Percentiles rank a stretch among this genome's conserved stretches.
Conservation (phyloP, 331 rosid species). For the Phaseolus coccineus region DNA sequence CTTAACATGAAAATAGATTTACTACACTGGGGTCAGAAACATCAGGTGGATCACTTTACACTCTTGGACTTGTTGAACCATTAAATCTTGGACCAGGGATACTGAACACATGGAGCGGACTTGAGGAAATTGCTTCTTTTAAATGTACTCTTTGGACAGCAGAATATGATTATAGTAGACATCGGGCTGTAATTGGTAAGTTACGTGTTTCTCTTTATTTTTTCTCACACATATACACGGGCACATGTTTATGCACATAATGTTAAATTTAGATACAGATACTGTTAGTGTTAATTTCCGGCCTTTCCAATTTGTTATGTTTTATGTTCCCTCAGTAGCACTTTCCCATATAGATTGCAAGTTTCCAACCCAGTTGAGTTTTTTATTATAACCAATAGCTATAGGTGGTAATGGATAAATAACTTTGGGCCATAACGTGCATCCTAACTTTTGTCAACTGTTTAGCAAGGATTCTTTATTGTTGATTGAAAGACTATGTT, state of each 20-base stretch:
- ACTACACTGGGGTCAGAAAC: conserved; percentile 80
- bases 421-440: conserved; percentile 3
- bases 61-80: conserved; percentile 65
- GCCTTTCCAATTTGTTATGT: conserved; percentile 20
- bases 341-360: neutral
- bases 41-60: conserved; percentile 71
- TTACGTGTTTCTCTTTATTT: conserved; percentile 33
- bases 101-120: conserved; percentile 54
- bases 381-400: conserved; percentile 27
- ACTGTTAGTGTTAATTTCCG: neutral
- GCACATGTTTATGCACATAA: conserved; percentile 25
- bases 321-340: conserved; percentile 18
- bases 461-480: conserved; percentile 32
- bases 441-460: conserved; percentile 21
- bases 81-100: conserved; percentile 57
- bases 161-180: conserved; percentile 67
- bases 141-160: conserved; percentile 83
- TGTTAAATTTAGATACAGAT: conserved; percentile 19
- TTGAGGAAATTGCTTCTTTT: conserved; percentile 65
- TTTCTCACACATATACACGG: neutral
- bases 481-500: conserved; percentile 7
- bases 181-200: conserved; percentile 77
- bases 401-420: conserved; percentile 5
- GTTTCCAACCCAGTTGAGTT: conserved; percentile 26
- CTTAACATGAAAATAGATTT: conserved; percentile 70